phyloP scores from a whole-genome alignment of 2,329 filamentous ascomycete genomes.

The Fusarium sp. region DNA sequence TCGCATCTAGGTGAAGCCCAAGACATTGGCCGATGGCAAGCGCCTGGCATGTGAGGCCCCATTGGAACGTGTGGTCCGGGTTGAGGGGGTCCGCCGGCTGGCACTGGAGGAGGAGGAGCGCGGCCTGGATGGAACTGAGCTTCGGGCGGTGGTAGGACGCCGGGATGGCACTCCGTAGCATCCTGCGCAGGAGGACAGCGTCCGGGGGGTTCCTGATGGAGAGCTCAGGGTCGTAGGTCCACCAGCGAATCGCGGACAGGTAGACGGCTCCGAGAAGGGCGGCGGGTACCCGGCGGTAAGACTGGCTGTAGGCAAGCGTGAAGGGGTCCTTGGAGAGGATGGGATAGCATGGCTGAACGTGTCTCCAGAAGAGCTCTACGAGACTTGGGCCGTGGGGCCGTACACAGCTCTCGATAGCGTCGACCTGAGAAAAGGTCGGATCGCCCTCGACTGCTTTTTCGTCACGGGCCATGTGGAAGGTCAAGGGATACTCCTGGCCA shows the following conservation, averaged over 20 bases:
- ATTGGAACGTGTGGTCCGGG: conserved; percentile 52
- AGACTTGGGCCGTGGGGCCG: conserved; percentile 69
- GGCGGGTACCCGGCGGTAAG: conserved; percentile 64
- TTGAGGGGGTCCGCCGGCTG: conserved; percentile 51
- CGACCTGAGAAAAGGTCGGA: conserved; percentile 41
- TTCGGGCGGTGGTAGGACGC: conserved; percentile 50
- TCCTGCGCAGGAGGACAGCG: conserved; percentile 39
- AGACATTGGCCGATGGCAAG: conserved; percentile 65
- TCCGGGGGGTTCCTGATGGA: conserved; percentile 48
- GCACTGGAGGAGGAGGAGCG: conserved; percentile 48
- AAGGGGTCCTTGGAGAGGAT: conserved; percentile 67
- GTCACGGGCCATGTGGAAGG: conserved; percentile 52
- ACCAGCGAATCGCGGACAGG: conserved; percentile 66
- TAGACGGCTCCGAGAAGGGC: conserved; percentile 68
- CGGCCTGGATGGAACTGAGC: conserved; percentile 49
- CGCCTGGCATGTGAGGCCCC: conserved; percentile 59
- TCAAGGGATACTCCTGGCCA: conserved; percentile 50
- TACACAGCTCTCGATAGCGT: conserved; percentile 69
- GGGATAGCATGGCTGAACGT: conserved; percentile 66
- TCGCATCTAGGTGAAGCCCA: conserved; percentile 67
- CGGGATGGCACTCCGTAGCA: conserved; percentile 46
- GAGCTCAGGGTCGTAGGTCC: conserved; percentile 59
- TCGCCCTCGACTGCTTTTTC: conserved; percentile 49
- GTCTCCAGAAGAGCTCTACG: conserved; percentile 72
- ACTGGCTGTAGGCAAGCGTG: conserved; percentile 63